Evolutionary conservation across 2,329 filamentous ascomycete genomes (phyloP), one percentile per base, ranked within the genome.

Genomic region (Phialocephala subalpina): DNA sequence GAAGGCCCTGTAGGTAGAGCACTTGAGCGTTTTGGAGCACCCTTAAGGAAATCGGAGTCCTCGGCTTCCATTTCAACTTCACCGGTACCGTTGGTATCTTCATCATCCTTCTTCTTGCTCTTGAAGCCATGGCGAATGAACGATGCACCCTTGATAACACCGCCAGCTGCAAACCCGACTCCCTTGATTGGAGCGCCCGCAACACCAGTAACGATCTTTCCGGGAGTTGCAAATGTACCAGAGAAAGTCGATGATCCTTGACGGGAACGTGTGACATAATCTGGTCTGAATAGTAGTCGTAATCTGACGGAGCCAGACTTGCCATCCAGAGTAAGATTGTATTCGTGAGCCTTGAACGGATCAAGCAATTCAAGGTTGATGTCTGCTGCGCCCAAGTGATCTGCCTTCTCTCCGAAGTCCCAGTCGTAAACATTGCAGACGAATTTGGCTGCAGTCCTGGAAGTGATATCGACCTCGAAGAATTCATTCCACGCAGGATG

Each of bases 401-500:
- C 96, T 1, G 94, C 93, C 79, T 94, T 95, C 78, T 97, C 94
- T 57, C 93, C 95, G 82, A 98, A 97, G 78, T 99, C 96, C 87
- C 95, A 99, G 77, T 99, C 96, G 77, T 90, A 97, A 2, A 98
- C 90, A 63, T 92, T 92, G 74, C 93, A 89, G 36, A 85, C 85
- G 80, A 99, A 96, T 29, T 96, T 87, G 42, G 94, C 92, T 0
- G 86, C 93, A 18, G 94, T 97, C 65, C 96, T 87, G 16, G 94
- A 97, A 20, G 92, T 89, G 60, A 99, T 83, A 0, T 89, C 84
- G 0, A 93, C 85, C 78, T 97, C 94, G 75, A 99, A 99, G 78
- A 89, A 94, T 77, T 99, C 96, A 76, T 98, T 98, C 97, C 97
- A 99, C 0, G 89, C 87, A 0, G 96, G 96, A 72, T 96, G 90